Percentiles rank a stretch among this genome's conserved stretches.
Evolutionary conservation across 2,329 filamentous ascomycete genomes (phyloP).

Genomic region (Beauveria varroae): DNA sequence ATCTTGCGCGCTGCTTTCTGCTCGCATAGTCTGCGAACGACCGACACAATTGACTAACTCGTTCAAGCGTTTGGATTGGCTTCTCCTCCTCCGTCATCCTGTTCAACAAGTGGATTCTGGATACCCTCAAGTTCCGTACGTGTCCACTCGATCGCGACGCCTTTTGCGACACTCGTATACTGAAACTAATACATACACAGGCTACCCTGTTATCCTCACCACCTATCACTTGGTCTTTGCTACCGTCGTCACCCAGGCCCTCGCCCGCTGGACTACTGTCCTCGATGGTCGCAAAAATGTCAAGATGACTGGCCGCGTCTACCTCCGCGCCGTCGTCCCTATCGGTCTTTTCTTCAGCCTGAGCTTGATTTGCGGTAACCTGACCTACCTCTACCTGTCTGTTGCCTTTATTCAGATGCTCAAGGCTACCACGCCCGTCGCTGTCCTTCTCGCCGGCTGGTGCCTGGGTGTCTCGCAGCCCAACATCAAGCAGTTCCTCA

Average conservation of each 20-base stretch:
- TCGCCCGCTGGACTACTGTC: slow-evolving; percentile 80
- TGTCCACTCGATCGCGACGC: slow-evolving; percentile 57
- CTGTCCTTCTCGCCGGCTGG: slow-evolving; percentile 87
- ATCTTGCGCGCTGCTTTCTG: not conserved
- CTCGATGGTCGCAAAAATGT: slow-evolving; percentile 93
- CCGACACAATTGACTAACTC: not conserved
- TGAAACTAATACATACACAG: slow-evolving; percentile 53
- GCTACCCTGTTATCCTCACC: slow-evolving; percentile 73
- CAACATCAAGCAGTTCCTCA: slow-evolving; percentile 79
- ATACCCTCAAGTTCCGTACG: slow-evolving; percentile 68
- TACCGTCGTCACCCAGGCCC: slow-evolving; percentile 86
- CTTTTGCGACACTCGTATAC: slow-evolving; percentile 53
- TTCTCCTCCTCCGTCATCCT: slow-evolving; percentile 92
- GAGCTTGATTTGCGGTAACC: slow-evolving; percentile 91
- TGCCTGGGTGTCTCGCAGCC: slow-evolving; percentile 74
- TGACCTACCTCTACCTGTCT: slow-evolving; percentile 90
- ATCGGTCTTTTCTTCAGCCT: slow-evolving; percentile 95
- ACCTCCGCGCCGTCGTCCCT: slow-evolving; percentile 85
- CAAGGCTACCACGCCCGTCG: slow-evolving; percentile 94
- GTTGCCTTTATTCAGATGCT: slow-evolving; percentile 99
- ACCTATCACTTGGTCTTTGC: slow-evolving; percentile 95
- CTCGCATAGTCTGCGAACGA: slow-evolving; percentile 11
- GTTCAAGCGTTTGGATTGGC: slow-evolving; percentile 76
- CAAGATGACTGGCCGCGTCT: slow-evolving; percentile 93
- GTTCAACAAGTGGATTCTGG: slow-evolving; percentile 98